Base-by-base conservation (phyloP, 2,329 filamentous ascomycete genomes). In the Sclerotinia subarctica region DNA sequence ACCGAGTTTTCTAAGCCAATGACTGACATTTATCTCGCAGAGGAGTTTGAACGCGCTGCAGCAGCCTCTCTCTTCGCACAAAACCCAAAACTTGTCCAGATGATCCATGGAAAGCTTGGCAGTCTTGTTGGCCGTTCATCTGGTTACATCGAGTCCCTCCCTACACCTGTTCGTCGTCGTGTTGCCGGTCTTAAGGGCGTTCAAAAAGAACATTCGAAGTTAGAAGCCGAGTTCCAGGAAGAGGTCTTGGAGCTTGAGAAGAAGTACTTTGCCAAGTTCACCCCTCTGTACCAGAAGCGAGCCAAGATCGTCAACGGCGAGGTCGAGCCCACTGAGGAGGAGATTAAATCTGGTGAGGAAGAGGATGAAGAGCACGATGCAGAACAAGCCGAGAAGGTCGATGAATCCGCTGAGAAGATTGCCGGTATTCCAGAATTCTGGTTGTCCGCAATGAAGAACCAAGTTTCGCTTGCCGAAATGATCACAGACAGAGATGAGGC, bases 391-490 rank as follows among this genome's bases (percentile, higher is more conserved):
- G 85, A 88, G 77, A 81, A 84, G 76, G 53, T 71, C 11, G 74
- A 79, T 59, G 85, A 88, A 76, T 81, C 85, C 77, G 73, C 80
- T 49, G 79, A 79, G 63, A 81, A 84, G 71, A 79, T 83, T 67
- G 85, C 88, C 76, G 95, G 95, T 80, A 97, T 99, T 72, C 95
- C 95, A 72, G 95, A 99, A 82, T 99, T 99, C 86, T 99, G 95
- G 95, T 86, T 99, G 63, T 97, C 94, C 70, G 94, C 96, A 75
- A 98, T 99, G 94, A 99, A 99, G 87, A 99, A 99, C 85, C 94
- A 97, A 80, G 88, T 95, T 77, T 96, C 94, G 42, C 89, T 99
- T 68, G 93, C 94, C 68, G 96, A 99, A 82, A 97, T 97, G 88
- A 97, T 99, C 79, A 99, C 95, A 76, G 95, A 98, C 77, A 91